Base-by-base conservation (phyloP, 257 asterid genomes). In the Solanum okadae region DNA sequence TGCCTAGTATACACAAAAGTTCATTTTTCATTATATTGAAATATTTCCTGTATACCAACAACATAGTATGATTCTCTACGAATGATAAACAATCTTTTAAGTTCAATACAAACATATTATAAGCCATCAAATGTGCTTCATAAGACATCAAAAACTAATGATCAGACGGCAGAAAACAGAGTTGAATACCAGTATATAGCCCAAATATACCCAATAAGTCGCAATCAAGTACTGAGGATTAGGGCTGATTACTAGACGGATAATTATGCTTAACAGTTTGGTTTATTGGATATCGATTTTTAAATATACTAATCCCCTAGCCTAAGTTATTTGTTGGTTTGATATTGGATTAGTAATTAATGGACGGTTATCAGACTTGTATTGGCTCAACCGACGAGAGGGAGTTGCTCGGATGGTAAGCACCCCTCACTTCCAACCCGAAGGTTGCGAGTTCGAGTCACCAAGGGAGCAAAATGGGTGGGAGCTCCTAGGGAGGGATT, bases 1-100 rank as follows among this genome's bases (percentile, higher is more conserved):
- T 10, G 99, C 98, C 99, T 96, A 20, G 52, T 82, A 29, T 37
- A 86, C 33, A 65, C 8, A 46, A 68, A 4, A 34, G 13, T 20
- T 79, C 40, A 79, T 4, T 20, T 73, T 34, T 34, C 46, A 73
- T 9, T 73, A 73, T 33, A 73, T 34, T 10, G 81, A 31, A 31
- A 31, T 16, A 3, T 31, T 31, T 71, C 40, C n/a, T 4, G 78
- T 71, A 25, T 16, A 16, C 78, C 40, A 31, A 8, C 15, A 31
- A n/a, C n/a, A n/a, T n/a, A n/a, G n/a, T n/a, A n/a, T n/a, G n/a
- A n/a, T 72, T 27, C 25, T 72, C 25, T 72, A 73, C 8, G 4
- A 73, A 34, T 25, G 29, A 73, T 4, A 20, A 10, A 71, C n/a
- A 73, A 33, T 33, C n/a, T 16, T 33, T 5, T 5, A 71, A 71